Percentiles rank a stretch among this genome's conserved stretches.
Conservation (phyloP, 2,329 filamentous ascomycete species). For the Curvularia verruculosa region DNA sequence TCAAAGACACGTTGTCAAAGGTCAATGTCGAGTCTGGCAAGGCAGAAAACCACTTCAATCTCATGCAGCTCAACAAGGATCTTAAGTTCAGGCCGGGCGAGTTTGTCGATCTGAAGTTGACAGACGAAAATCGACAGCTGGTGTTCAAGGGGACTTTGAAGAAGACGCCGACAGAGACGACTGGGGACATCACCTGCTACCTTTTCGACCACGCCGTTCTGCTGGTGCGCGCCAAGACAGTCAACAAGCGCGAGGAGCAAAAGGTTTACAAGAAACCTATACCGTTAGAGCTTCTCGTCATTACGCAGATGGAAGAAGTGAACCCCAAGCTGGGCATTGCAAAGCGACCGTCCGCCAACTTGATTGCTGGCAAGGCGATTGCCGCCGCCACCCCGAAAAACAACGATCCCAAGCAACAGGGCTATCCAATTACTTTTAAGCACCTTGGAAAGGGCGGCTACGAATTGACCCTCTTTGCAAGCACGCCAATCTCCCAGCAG, state of each 20-base stretch:
- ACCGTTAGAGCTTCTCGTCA: conserved; percentile 88
- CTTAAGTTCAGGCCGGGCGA: conserved; percentile 90
- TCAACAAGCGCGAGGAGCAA: conserved; percentile 91
- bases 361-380: conserved; percentile 61
- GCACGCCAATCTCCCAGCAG: conserved; percentile 82
- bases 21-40: conserved; percentile 97
- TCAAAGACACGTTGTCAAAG: conserved; percentile 82
- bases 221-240: conserved; percentile 86
- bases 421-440: conserved; percentile 93
- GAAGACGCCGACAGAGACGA: conserved; percentile 85
- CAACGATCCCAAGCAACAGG: conserved; percentile 64
- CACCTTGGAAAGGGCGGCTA: conserved; percentile 96
- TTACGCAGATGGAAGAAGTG: conserved; percentile 96
- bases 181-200: conserved; percentile 86
- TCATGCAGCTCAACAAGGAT: conserved; percentile 88
- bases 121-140: conserved; percentile 89
- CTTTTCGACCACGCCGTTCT: conserved; percentile 96
- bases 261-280: conserved; percentile 97
- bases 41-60: conserved; percentile 95
- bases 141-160: conserved; percentile 95
- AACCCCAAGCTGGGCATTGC: conserved; percentile 79
- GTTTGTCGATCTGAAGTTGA: conserved; percentile 90
- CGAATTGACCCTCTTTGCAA: conserved; percentile 86
- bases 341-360: conserved; percentile 86
- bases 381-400: conserved; percentile 51